These are phyloP conservation scores for Lentinula edodes DNA, from an alignment of 768 basidiomycete genomes.

Conservation along the genomic window DNA sequence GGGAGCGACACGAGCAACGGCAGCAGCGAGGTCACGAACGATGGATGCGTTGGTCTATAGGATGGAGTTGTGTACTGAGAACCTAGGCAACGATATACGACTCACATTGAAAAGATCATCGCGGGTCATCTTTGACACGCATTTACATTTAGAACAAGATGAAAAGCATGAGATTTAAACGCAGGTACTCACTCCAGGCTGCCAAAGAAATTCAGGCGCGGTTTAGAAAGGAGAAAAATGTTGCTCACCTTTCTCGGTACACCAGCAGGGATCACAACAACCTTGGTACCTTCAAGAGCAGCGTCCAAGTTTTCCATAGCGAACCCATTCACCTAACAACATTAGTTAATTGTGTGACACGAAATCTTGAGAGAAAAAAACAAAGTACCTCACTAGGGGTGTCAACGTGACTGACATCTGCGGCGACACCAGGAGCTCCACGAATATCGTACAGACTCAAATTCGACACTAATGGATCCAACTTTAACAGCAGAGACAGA, in stretches of 20 bases:
- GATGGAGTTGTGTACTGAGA: not conserved
- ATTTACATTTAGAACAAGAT: constrained; percentile 19
- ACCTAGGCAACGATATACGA: not conserved
- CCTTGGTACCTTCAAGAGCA: constrained; percentile 84
- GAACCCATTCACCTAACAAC: constrained; percentile 64
- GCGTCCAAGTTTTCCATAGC: constrained; percentile 83
- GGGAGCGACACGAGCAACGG: constrained; percentile 81
- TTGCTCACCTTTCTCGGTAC: constrained; percentile 88
- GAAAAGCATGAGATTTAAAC: not conserved
- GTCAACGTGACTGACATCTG: constrained; percentile 94
- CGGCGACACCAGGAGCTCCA: constrained; percentile 94
- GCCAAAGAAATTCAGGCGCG: constrained; percentile 19
- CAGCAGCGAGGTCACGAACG: constrained; percentile 90
- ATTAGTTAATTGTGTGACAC: constrained; percentile 11
- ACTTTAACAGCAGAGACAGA: constrained; percentile 89
- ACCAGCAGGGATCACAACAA: constrained; percentile 98
- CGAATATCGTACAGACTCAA: constrained; percentile 92
- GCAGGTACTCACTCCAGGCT: constrained; percentile 74
- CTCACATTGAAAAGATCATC: constrained; percentile 93
- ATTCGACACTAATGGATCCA: constrained; percentile 81
- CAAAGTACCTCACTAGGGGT: constrained; percentile 65
- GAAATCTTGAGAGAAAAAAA: not conserved
- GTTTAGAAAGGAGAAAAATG: not conserved
- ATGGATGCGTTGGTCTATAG: constrained; percentile 92
- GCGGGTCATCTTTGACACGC: constrained; percentile 74